Conservation (phyloP, 805 yeast species). For the Pichia pseudocactophila region DNA sequence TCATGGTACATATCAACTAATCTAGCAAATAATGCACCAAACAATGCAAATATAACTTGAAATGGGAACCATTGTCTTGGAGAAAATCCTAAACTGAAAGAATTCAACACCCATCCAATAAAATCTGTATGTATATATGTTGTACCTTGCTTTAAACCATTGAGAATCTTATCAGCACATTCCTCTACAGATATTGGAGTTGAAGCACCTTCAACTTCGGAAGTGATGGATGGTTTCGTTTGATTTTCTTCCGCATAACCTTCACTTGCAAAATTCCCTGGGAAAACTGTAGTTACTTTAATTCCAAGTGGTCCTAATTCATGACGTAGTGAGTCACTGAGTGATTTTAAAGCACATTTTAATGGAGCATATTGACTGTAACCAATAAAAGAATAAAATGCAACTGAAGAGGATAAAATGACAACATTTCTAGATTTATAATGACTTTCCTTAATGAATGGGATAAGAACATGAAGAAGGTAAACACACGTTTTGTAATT, state of each 20-base stretch:
- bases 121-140: constrained; percentile 74
- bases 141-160: constrained; percentile 48
- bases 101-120: constrained; percentile 73
- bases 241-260: constrained; percentile 75
- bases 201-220: constrained; percentile 77
- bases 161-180: constrained; percentile 56
- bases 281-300: constrained; percentile 65
- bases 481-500: constrained; percentile 71
- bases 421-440: constrained; percentile 41
- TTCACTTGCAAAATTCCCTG: constrained; percentile 87
- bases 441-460: constrained; percentile 8
- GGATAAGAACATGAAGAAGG: constrained; percentile 56
- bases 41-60: constrained; percentile 39
- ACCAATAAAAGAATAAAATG: constrained; percentile 84
- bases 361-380: constrained; percentile 85
- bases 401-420: constrained; percentile 66
- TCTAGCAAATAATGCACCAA: constrained; percentile 51
- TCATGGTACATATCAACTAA: constrained; percentile 43
- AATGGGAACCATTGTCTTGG: constrained; percentile 55
- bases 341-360: constrained; percentile 71
- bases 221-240: constrained; percentile 81
- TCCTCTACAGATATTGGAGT: constrained; percentile 54
- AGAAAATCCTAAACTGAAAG: constrained; percentile 56
- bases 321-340: constrained; percentile 73
- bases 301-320: constrained; percentile 64